Base-by-base conservation (phyloP, 768 basidiomycete genomes). In the Dioszegia hungarica region DNA sequence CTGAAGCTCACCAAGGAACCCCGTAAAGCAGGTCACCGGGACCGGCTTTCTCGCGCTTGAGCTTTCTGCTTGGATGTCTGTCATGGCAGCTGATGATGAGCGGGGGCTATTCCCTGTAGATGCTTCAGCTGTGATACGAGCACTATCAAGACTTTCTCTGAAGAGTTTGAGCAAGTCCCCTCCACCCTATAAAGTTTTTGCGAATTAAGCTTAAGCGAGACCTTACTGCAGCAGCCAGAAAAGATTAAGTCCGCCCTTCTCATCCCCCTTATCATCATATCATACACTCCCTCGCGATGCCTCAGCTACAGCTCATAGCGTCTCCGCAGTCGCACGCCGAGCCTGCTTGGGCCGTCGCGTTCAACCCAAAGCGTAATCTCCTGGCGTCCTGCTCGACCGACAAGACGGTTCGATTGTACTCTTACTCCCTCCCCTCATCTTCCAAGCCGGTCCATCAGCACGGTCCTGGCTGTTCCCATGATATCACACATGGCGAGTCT, bases 381-480 rank as follows among this genome's bases (percentile, higher is more conserved):
- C 79, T 99, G 14, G 91, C 94, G 0, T 92, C 92, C 5, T 99
- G 93, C 73, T 97, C 94, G 4, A 85, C 88, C 5, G 95, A 99
- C 78, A 95, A 90, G 77, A 84, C 89, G 1, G 86, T 98, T 54
- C 82, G 91, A 38, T 77, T 98, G 44, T 97, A 90, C 73, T 79
- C 79, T 24, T 97, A 93, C 78, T 57, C 63, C 15, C 38, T 70
- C 3, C 61, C 71, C 0, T 55, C 72, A 17, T 60, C 70, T 4
- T 5, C 9, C 59, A 61, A 31, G 63, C 70, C 17, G 10, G 27
- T 11, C 20, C 54, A 51, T 38, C 34, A 51, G 27, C 49, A 51
- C 37, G 49, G 49, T 20, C 49, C 49, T 11, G 49, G 49, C 9
- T 51, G 49, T 22, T 51, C 49, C 3, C 49, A 51, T 28, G n/a